Evolutionary conservation across 306 rosid species (phyloP), one percentile per base, ranked within the genome.

Genomic region (Malus sieversii): DNA sequence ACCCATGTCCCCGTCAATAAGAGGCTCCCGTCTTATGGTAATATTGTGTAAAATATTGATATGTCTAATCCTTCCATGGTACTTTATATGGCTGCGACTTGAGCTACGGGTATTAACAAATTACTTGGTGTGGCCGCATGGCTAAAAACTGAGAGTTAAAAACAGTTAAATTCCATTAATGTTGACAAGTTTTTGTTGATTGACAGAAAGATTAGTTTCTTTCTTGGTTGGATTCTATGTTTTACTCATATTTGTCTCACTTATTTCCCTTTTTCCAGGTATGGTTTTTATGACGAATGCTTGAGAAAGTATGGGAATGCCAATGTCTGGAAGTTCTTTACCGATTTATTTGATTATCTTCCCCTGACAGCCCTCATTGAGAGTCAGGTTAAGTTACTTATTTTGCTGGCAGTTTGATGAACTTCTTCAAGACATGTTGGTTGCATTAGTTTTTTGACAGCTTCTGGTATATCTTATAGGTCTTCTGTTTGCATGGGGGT

Each of bases 211-310:
- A 2, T 63, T 69, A 27, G 23, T 46, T 75, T 8, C 44, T 3
- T 38, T 32, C 27, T 64, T 57, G 19, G 10, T 30, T 70, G 38
- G 61, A 23, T 78, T 59, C 66, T 52, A 29, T 29, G 10, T 72
- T 53, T 16, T 27, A 40, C 78, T 81, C 85, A 65, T 82, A 25
- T 55, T 10, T 42, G 35, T 40, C 68, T 40, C 57, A 15, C 40
- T 42, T 68, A 40, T 82, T 44, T 72, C 73, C 33, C 64, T 73
- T 73, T 76, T 85, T 77, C 86, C 94, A 93, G 98, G 89, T 93
- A 93, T 90, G 98, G 98, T 63, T 93, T 93, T 83, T 93, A 93
- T n/a, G 98, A 93, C 9, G 98, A 93, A 83, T 93, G 98, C 85
- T 91, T 93, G 89, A 88, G 98, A 87, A 93, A 93, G 82, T 93